A percentile compares a stretch with the other conserved stretches of the same genome.
phyloP scores from a whole-genome alignment of 2,329 filamentous ascomycete genomes.

The Arthrobotrys sinensis region DNA sequence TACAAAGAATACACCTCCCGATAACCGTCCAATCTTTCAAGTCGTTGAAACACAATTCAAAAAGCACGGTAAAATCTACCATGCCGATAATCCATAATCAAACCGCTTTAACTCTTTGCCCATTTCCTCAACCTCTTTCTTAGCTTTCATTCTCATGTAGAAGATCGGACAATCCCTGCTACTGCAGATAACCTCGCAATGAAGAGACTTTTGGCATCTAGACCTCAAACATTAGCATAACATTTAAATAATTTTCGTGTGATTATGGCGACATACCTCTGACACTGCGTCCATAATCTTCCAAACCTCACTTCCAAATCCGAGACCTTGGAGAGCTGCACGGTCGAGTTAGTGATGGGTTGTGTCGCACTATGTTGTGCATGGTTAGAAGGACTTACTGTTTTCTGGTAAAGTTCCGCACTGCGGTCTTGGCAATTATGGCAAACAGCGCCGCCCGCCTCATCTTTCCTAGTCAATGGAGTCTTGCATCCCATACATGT shows the following conservation, averaged over 20 bases:
- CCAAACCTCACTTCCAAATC: constrained; percentile 95
- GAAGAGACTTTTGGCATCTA: constrained; percentile 96
- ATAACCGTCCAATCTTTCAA: constrained; percentile 1
- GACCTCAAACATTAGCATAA: constrained; percentile 97
- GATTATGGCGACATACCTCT: constrained; percentile 82
- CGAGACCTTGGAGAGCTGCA: constrained; percentile 80
- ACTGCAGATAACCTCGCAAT: constrained; percentile 97
- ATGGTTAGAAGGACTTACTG: constrained; percentile 65
- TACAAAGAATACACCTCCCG: neutral
- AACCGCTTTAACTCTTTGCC: constrained; percentile 92
- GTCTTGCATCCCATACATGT: constrained; percentile 99
- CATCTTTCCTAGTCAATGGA: constrained; percentile 83
- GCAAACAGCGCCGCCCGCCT: constrained; percentile 89
- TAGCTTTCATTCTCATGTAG: constrained; percentile 99
- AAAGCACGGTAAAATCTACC: constrained; percentile 67
- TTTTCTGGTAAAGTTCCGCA: constrained; percentile 94
- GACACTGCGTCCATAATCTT: constrained; percentile 96
- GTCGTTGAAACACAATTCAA: neutral
- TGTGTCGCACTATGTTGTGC: neutral
- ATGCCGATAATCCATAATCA: constrained; percentile 84
- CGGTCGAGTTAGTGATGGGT: neutral
- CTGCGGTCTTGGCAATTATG: constrained; percentile 86
- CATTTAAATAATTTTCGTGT: constrained; percentile 91
- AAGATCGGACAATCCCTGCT: constrained; percentile 98
- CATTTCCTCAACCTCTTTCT: constrained; percentile 97